Evolutionary conservation across 306 rosid genomes (phyloP).

Genomic region (Myrica gale): DNA sequence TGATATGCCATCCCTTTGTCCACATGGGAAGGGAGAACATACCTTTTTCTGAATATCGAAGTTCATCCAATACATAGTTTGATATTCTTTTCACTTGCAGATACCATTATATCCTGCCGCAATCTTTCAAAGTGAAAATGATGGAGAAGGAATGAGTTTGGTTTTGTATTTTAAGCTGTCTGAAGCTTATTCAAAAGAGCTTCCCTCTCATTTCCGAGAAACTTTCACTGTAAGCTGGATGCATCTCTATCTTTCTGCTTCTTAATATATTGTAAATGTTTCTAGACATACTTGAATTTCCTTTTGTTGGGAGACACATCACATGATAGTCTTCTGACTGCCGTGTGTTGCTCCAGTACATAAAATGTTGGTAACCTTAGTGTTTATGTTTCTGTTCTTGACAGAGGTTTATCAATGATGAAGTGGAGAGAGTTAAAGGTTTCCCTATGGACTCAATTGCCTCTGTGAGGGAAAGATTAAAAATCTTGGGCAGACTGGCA

Average conservation of each 20-base stretch:
- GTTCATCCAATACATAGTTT: not conserved
- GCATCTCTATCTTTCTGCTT: not conserved
- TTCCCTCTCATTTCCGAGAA: slow-evolving; percentile 68
- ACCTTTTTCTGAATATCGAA: not conserved
- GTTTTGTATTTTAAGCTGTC: slow-evolving; percentile 87
- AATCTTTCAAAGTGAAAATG: slow-evolving; percentile 83
- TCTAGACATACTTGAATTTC: slow-evolving; percentile 12
- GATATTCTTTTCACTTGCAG: slow-evolving; percentile 47
- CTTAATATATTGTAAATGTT: slow-evolving; percentile 6
- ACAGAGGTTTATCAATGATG: slow-evolving; percentile 86
- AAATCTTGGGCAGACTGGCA: slow-evolving; percentile 77
- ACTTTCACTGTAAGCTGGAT: slow-evolving; percentile 61
- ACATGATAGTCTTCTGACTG: not conserved
- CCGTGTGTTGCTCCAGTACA: not conserved
- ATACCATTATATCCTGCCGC: slow-evolving; percentile 80
- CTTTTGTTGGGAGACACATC: slow-evolving; percentile 1
- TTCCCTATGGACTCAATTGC: slow-evolving; percentile 85
- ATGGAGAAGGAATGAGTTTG: slow-evolving; percentile 93
- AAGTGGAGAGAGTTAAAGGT: slow-evolving; percentile 93
- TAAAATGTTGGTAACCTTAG: slow-evolving; percentile 8
- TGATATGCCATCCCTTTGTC: not conserved
- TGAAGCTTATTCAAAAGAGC: slow-evolving; percentile 70
- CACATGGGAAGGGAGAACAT: not conserved
- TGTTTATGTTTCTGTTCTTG: slow-evolving; percentile 26
- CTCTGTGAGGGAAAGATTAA: slow-evolving; percentile 87